Evolutionary conservation across 2,329 filamentous ascomycete species (phyloP).

Genomic region (Nannizziopsis arthrosporioides): DNA sequence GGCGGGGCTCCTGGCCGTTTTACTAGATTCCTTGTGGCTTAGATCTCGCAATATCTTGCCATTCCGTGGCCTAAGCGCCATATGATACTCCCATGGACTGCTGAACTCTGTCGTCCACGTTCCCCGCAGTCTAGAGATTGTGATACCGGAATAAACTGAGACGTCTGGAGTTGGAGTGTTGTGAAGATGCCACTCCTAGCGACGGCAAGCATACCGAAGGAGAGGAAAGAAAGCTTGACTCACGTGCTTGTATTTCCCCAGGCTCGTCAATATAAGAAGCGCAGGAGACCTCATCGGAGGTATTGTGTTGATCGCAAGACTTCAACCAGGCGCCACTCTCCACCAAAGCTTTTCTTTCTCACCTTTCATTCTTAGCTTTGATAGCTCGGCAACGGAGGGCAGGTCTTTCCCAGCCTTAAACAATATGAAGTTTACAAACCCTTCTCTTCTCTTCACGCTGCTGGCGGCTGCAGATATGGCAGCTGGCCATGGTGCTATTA

Average conservation of each 20-base stretch:
- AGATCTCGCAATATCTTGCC: not conserved
- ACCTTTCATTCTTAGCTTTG: constrained; percentile 8
- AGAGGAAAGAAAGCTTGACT: not conserved
- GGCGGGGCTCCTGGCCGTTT: not conserved
- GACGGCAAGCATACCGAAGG: not conserved
- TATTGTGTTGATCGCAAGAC: not conserved
- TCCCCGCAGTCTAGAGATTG: not conserved
- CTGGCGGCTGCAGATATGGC: constrained; percentile 46
- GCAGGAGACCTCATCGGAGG: not conserved
- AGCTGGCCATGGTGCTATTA: constrained; percentile 51
- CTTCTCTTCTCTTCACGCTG: constrained; percentile 31
- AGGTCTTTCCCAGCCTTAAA: constrained; percentile 60
- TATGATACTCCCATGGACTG: not conserved
- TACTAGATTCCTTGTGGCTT: not conserved
- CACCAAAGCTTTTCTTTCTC: not conserved
- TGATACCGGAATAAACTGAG: constrained; percentile 3
- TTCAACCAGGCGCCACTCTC: not conserved
- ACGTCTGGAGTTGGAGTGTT: constrained; percentile 7
- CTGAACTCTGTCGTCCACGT: too few species aligned
- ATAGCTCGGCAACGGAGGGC: constrained; percentile 60
- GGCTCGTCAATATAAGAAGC: constrained; percentile 1
- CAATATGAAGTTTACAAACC: constrained; percentile 5
- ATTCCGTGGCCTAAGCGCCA: not conserved
- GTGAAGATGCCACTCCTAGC: not conserved
- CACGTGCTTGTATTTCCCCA: not conserved